phyloP scores from a whole-genome alignment of 1,284 basidiomycete species.

The Irpex sp. region DNA sequence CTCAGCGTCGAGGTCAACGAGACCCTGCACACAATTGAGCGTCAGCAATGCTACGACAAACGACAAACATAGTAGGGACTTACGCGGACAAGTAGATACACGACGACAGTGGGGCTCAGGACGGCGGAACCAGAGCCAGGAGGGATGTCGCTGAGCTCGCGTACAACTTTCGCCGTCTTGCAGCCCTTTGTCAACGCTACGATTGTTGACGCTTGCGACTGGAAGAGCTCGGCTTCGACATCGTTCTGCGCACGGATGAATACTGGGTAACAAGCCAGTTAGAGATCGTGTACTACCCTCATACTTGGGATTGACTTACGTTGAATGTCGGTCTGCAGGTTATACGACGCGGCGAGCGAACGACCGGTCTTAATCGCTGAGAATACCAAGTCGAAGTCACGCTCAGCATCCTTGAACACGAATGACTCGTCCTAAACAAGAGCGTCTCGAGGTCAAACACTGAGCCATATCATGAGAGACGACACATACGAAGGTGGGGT shows the following conservation, averaged over 20 bases:
- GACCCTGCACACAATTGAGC: conserved; percentile 46
- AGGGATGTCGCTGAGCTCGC: conserved; percentile 61
- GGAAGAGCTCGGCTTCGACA: conserved; percentile 64
- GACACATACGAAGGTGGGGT: conserved; percentile 69
- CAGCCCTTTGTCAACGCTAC: conserved; percentile 88
- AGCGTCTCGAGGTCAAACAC: neutral
- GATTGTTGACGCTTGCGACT: conserved; percentile 74
- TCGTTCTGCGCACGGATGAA: conserved; percentile 74
- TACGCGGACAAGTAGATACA: conserved; percentile 84
- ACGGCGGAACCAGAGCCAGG: conserved; percentile 86
- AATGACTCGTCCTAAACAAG: conserved; percentile 53
- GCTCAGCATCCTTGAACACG: conserved; percentile 73
- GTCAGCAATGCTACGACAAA: neutral
- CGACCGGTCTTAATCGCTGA: conserved; percentile 77
- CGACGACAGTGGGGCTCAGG: conserved; percentile 71
- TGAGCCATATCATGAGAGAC: neutral
- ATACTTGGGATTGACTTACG: conserved; percentile 38
- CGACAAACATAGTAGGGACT: conserved; percentile 21
- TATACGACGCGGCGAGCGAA: conserved; percentile 89
- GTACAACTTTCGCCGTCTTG: conserved; percentile 55
- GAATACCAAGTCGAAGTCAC: conserved; percentile 87
- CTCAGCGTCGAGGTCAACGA: conserved; percentile 79
- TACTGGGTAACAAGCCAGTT: conserved; percentile 43
- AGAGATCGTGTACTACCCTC: neutral
- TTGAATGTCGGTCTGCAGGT: conserved; percentile 85